Conservation (phyloP, 2,329 filamentous ascomycete species). For the Phialocephala subalpina region DNA sequence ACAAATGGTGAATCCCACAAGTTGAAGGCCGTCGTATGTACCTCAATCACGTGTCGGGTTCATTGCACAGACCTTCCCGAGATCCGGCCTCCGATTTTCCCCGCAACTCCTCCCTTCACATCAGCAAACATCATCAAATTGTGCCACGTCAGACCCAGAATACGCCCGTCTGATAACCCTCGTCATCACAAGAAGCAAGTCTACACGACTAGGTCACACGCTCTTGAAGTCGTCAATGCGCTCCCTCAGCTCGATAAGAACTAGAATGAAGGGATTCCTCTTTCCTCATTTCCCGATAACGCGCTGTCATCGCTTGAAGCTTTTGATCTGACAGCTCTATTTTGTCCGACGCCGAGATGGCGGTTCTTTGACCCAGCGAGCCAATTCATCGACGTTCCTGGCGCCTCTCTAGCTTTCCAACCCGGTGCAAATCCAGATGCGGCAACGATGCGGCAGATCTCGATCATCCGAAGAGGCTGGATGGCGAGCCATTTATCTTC, state of each 20-base stretch:
- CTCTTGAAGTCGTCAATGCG: background rate
- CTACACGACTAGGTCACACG: background rate
- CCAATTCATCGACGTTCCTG: background rate
- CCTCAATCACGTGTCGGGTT: background rate
- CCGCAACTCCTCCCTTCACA: background rate
- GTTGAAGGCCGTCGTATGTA: too few relatives aligned
- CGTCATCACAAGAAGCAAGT: slow-evolving; percentile 11
- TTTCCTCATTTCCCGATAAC: background rate
- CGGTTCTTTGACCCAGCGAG: background rate
- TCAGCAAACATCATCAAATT: background rate
- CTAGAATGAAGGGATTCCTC: background rate
- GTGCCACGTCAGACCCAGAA: background rate
- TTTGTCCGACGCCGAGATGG: background rate
- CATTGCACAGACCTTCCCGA: background rate
- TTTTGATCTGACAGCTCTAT: background rate
- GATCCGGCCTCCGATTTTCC: background rate
- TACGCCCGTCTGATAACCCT: background rate
- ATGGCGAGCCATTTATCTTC: background rate
- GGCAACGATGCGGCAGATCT: slow-evolving; percentile 5
- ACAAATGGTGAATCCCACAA: too few relatives aligned
- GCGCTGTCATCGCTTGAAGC: background rate
- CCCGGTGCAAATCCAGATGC: background rate
- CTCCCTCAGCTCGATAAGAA: background rate
- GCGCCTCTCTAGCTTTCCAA: background rate
- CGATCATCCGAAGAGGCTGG: background rate